These are phyloP conservation scores for Cladosporium sp. DNA, from an alignment of 2,329 filamentous ascomycete species.

Conservation along the genomic window DNA sequence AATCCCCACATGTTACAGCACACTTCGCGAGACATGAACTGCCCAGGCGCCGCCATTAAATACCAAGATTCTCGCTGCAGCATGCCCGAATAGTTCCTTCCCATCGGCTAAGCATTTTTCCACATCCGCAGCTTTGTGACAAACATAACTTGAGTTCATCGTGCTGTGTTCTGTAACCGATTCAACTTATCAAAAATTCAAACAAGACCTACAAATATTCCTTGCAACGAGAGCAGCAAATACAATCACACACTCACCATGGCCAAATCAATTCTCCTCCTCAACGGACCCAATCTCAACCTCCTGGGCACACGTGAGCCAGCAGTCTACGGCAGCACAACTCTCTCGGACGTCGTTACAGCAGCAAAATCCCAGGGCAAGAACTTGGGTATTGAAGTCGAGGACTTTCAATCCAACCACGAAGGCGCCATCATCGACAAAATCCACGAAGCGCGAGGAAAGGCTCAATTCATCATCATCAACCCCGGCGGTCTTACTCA, in stretches of 20 bases:
- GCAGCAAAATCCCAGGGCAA: slow-evolving; percentile 47
- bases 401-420: slow-evolving; percentile 69
- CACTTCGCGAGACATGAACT: too few species aligned
- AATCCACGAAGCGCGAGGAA: slow-evolving; percentile 61
- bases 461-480: slow-evolving; percentile 64
- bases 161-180: too few species aligned
- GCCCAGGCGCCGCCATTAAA: too few species aligned
- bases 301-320: slow-evolving; percentile 72
- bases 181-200: too few species aligned
- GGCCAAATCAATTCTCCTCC: slow-evolving; percentile 57
- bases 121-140: too few species aligned
- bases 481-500: slow-evolving; percentile 73
- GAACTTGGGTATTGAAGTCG: slow-evolving; percentile 46
- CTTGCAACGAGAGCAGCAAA: too few species aligned
- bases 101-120: too few species aligned
- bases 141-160: too few species aligned
- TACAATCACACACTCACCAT: neutral
- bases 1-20: too few species aligned
- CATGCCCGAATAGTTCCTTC: too few species aligned
- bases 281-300: slow-evolving; percentile 82
- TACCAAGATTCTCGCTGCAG: too few species aligned
- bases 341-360: slow-evolving; percentile 57
- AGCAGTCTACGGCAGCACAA: slow-evolving; percentile 65
- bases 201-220: too few species aligned
- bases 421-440: slow-evolving; percentile 70